Base-by-base conservation (phyloP, 495 filamentous ascomycete genomes). In the Penicillium flavigenum region DNA sequence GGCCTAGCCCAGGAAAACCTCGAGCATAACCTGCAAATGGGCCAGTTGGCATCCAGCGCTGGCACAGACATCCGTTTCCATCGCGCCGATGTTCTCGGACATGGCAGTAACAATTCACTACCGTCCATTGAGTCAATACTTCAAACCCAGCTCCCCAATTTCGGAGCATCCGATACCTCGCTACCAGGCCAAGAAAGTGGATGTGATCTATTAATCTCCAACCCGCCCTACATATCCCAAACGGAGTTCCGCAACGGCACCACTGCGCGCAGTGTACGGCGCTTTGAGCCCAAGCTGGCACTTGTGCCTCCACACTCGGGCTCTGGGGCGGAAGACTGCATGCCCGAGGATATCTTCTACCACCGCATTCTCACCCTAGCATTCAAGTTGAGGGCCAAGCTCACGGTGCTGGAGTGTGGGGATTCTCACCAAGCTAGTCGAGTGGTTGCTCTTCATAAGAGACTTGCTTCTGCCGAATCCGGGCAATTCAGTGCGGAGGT, bases 181-280 rank as follows among this genome's bases (percentile, higher is more conserved):
- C 1, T 8, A 8, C 9, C 36, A 19, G 36, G 19, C 22, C 36
- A 55, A 47, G 22, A 27, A 26, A 24, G 5, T 19, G 51, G 41
- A 24, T 84, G 80, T 55, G 88, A 96, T 60, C 65, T 98, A n/a
- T 67, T 98, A 0, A 83, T 91, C 32, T 84, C 88, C 5, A 98
- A 98, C 70, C 94, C 94, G 11, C 94, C 94, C 0, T 98, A 98
- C 70, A 88, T 98, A 47, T 93, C 92, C 11, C 66, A 68, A 0
- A 17, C 50, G 0, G 75, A 77, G 2, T 95, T 88, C 61, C 59
- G 63, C 2, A 73, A 66, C 11, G 79, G 76, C 3, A 82, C 76
- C 0, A 91, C 88, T 0, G 74, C 79, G 0, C 83, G 88, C 45
- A 89, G 86, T 26, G 94, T 98, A 26, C 79, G 92, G 4, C 83